phyloP scores from a whole-genome alignment of 768 basidiomycete genomes.

The Termitomyces eurrhizus region DNA sequence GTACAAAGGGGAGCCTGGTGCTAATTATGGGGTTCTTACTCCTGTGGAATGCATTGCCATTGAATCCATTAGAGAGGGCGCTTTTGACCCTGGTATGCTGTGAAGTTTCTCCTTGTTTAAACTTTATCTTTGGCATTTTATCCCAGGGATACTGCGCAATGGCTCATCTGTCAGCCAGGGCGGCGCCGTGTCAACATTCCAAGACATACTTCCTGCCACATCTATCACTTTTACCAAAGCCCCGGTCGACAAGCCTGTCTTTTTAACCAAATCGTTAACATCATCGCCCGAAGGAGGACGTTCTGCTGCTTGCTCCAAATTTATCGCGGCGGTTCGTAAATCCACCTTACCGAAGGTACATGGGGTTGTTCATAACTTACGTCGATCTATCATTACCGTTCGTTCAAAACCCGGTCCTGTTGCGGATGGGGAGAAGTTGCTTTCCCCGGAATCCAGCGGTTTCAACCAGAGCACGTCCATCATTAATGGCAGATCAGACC shows the following conservation, averaged over 20 bases:
- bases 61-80: constrained; percentile 19
- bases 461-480: constrained; percentile 6
- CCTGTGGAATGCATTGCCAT: constrained; percentile 25
- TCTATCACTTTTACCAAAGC: constrained; percentile 39
- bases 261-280: constrained; percentile 5
- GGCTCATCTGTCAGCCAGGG: constrained; percentile 4
- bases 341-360: constrained; percentile 37
- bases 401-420: constrained; percentile 20
- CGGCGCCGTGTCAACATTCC: constrained; percentile 32
- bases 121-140: neutral
- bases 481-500: constrained; percentile 1
- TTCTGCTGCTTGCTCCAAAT: constrained; percentile 11
- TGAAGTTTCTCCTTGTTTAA: neutral
- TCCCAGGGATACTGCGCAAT: constrained; percentile 6
- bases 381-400: constrained; percentile 36
- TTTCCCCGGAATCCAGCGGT: constrained; percentile 3
- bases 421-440: constrained; percentile 12
- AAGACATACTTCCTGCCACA: constrained; percentile 41
- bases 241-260: constrained; percentile 14
- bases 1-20: constrained; percentile 43
- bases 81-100: constrained; percentile 23
- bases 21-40: constrained; percentile 38
- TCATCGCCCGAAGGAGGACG: constrained; percentile 1
- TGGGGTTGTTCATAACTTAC: constrained; percentile 30
- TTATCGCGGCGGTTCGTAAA: constrained; percentile 28